Evolutionary conservation across 75 land plant species (phyloP), one percentile per base, ranked within the genome.

Genomic region (Pinus albicaulis): DNA sequence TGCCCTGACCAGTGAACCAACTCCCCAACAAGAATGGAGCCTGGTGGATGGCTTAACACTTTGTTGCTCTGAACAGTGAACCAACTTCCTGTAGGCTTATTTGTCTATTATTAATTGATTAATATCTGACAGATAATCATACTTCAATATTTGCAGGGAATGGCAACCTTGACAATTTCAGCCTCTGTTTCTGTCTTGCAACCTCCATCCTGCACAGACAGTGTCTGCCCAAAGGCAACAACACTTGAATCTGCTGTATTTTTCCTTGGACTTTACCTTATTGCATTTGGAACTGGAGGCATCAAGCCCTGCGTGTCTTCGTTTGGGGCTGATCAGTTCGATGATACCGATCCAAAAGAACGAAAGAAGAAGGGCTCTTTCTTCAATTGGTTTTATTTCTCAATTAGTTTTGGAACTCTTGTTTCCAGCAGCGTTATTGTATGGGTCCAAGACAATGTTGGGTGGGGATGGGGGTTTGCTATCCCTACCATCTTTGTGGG

Each of bases 271-370:
- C 86, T 95, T 12, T 95, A 95, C 74, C 78, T 95, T n/a, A 86
- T 95, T 63, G 96, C 93, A 17, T 78, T 93, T 14, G 98, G 98
- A 26, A 86, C 90, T 7, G 98, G 98, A 23, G 87, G 91, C n/a
- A 80, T 87, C 56, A 82, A 87, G 36, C 74, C 87, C 6, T 79
- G 77, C 12, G 93, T 91, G 19, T 89, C 88, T 62, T 82, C 96
- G 36, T 89, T 93, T 72, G 93, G 93, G 8, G 93, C 96, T 3
- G 96, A 93, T 65, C 96, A 93, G 61, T 95, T 95, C 78, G 98
- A 95, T 80, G 93, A 91, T 25, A 86, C 89, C 19, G 91, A 92
- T 68, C 80, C 88, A 11, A 19, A 24, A n/a, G 98, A 95, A 64
- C 85, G 84, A 55, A 76, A 82, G n/a, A 82, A 76, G 73, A 95